Evolutionary conservation across 2,329 filamentous ascomycete species (phyloP), one percentile per base, ranked within the genome.

Genomic region (Alternaria arborescens): DNA sequence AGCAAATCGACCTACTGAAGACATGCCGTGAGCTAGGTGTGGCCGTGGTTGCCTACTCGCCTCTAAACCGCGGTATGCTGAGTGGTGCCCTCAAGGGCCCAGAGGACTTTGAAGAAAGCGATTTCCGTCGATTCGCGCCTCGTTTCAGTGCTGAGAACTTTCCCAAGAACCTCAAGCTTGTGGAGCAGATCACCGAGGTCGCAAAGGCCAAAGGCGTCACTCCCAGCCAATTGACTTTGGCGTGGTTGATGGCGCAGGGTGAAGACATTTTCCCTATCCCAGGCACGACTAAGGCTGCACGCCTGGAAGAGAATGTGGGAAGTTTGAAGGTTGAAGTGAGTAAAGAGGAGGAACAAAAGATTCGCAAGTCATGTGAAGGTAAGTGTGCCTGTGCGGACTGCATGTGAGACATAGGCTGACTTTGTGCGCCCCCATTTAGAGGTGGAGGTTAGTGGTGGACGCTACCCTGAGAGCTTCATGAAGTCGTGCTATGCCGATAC

Each of bases 261-360:
- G 83, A 85, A 6, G 79, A 73, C 56, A 75, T 70, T 76, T 84
- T 91, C 66, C 86, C 89, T 0, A 90, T 86, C 58, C 85, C 85
- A 0, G 85, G 85, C 8, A 78, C 75, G 11, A 77, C 74, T 8
- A 73, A 67, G 58, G 8, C 71, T 4, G 62, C 72, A 24, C 66
- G 74, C 24, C 42, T 78, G 41, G 70, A 72, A 55, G 76, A 78
- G 65, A 78, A 78, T 47, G 26, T 74, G 8, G 71, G 56, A 5
- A 62, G 68, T 8, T 43, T 74, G 47, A 57, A 72, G n/a, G 61
- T 78, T 3, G 56, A 69, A 26, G 41, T 78, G 57, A 74, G 58
- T 3, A 61, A 69, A 26, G 70, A 76, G 16, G 75, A 78, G 57
- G 69, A 70, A 48, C 53, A 71, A 50, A 52, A 71, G 47, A 72